Evolutionary conservation across 805 yeast genomes (phyloP), one percentile per base, ranked within the genome.

Genomic region (Kluyveromyces aestuarii): DNA sequence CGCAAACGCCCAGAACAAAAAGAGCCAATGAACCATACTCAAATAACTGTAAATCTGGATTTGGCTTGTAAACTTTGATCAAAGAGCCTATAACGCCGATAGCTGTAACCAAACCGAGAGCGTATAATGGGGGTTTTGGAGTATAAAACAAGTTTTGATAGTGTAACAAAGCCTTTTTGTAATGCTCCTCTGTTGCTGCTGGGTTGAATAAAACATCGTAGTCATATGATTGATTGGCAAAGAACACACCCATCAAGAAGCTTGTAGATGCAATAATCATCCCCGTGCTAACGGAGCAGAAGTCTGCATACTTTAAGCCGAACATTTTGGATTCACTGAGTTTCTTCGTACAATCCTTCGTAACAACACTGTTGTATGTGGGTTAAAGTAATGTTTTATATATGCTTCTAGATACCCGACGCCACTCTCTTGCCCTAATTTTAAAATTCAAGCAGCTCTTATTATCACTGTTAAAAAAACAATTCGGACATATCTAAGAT

Each of bases 11-110:
- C 37, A 82, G 70, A 65, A 89, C 82, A 63, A 77, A 77, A 50
- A 87, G 75, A n/a, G 79, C 80, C 56, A 90, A 72, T 10, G 95
- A 73, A 41, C 90, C 95, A 58, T 95, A 96, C 67, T 91, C 99
- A 63, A 93, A 91, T 63, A 83, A 77, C 65, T 84, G 82, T 59
- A 86, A 76, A 44, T 91, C 95, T 46, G 84, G 91, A 42, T 77
- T 64, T n/a, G 98, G 97, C 69, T 84, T 84, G 72, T 83, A 88
- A 49, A 91, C 75, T 72, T 88, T 88, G 62, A 85, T 75, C 55
- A 83, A 72, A 49, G 81, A 72, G 6, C 96, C 96, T 44, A 79
- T 41, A 48, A 88, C 72, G 2, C 95, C 97, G 27, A 89, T 45
- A 33, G 61, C 68, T 57, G 87, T 95, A 57, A 88, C 71, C 18